Conservation (phyloP, 371 early-diverging fungal species). For the Batrachochytrium dendrobatidis region DNA sequence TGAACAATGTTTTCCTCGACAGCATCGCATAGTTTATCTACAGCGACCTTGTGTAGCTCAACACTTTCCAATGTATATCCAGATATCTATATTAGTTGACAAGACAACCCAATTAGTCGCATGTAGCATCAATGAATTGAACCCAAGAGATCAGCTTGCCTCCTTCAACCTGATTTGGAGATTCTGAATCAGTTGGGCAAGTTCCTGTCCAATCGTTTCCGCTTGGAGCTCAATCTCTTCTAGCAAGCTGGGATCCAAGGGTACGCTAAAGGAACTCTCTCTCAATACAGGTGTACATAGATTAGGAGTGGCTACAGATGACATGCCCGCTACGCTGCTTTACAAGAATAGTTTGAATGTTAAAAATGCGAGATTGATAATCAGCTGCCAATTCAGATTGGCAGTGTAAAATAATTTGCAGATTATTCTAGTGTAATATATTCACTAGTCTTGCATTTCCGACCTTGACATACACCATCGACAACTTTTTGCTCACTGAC, state of each 20-base stretch:
- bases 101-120: too few relatives aligned
- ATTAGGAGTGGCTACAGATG: neutral
- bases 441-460: too few relatives aligned
- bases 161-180: neutral
- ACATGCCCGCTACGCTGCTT: too few relatives aligned
- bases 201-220: conserved; percentile 2
- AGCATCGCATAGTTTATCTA: conserved; percentile 2
- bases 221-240: conserved; percentile 4
- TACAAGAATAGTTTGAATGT: too few relatives aligned
- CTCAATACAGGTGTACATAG: neutral
- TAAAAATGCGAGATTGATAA: too few relatives aligned
- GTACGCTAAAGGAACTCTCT: neutral
- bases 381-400: too few relatives aligned
- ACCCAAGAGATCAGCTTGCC: neutral
- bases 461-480: too few relatives aligned
- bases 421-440: too few relatives aligned
- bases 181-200: neutral
- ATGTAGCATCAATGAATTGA: neutral
- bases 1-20: neutral
- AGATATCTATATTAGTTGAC: neutral
- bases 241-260: neutral
- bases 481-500: too few relatives aligned
- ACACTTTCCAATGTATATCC: conserved; percentile 2
- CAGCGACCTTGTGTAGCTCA: neutral
- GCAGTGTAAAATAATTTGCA: too few relatives aligned